Evolutionary conservation across 2,329 filamentous ascomycete species (phyloP).

Genomic region (Metarhizium rileyi): DNA sequence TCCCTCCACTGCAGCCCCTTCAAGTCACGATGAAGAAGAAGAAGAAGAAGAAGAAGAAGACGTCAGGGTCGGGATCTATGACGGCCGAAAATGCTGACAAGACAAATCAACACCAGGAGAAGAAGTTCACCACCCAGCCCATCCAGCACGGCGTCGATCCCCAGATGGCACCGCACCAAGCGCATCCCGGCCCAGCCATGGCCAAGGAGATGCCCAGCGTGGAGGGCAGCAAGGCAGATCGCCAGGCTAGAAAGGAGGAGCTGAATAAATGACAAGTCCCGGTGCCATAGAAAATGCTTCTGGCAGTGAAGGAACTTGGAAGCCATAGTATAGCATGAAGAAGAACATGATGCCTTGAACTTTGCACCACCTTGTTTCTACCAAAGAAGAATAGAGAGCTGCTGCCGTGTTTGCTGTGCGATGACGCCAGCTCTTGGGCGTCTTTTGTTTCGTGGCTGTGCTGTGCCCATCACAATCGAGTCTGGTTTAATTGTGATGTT

Average conservation of each 20-base stretch:
- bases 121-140: slow-evolving; percentile 36
- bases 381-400: too few relatives aligned
- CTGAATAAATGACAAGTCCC: slow-evolving; percentile 47
- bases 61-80: background rate
- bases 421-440: background rate
- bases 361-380: too few relatives aligned
- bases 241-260: slow-evolving; percentile 52
- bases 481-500: too few relatives aligned
- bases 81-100: background rate
- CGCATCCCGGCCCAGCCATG: slow-evolving; percentile 48
- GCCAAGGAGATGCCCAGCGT: slow-evolving; percentile 42
- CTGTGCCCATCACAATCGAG: background rate
- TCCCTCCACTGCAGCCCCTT: background rate
- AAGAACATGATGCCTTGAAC: too few relatives aligned
- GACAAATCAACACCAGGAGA: slow-evolving; percentile 28
- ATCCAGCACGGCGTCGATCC: slow-evolving; percentile 32
- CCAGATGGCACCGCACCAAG: slow-evolving; percentile 42
- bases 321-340: too few relatives aligned
- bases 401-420: background rate
- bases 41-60: too few relatives aligned
- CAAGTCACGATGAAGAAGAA: too few relatives aligned
- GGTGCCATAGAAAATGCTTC: background rate
- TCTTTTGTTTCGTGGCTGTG: background rate
- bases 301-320: too few relatives aligned
- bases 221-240: slow-evolving; percentile 60